Conservation (phyloP, 1,284 basidiomycete genomes). For the Apiotrichum akiyoshidainum region DNA sequence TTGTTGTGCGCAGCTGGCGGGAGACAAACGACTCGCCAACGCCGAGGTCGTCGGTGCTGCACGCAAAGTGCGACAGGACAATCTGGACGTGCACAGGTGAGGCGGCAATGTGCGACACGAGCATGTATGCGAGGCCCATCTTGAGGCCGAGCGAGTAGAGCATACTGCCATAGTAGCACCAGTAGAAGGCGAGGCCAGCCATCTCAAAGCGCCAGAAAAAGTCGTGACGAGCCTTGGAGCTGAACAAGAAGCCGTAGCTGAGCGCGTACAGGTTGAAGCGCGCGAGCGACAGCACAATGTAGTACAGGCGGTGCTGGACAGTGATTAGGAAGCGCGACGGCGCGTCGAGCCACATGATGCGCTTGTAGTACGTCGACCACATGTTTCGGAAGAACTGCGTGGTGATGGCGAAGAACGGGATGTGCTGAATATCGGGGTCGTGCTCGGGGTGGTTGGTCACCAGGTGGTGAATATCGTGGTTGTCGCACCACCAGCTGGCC, state of each 20-base stretch:
- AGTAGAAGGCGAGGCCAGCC: slow-evolving; percentile 55
- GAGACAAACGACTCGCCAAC: slow-evolving; percentile 86
- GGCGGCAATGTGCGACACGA: slow-evolving; percentile 56
- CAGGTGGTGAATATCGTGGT: slow-evolving; percentile 96
- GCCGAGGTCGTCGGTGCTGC: slow-evolving; percentile 88
- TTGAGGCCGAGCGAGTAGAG: slow-evolving; percentile 51
- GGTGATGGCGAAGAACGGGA: slow-evolving; percentile 95
- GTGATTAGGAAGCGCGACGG: slow-evolving; percentile 66
- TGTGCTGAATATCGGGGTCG: slow-evolving; percentile 81
- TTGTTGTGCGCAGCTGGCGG: slow-evolving; percentile 91
- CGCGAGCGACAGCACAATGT: slow-evolving; percentile 83
- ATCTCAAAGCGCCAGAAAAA: slow-evolving; percentile 52
- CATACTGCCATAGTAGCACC: slow-evolving; percentile 55
- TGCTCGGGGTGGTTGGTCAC: slow-evolving; percentile 97
- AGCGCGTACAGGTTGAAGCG: slow-evolving; percentile 94
- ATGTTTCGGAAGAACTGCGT: slow-evolving; percentile 78
- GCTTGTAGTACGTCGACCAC: slow-evolving; percentile 94
- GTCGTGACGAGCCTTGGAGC: slow-evolving; percentile 47
- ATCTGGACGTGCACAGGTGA: slow-evolving; percentile 65
- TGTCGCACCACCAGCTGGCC: slow-evolving; percentile 96
- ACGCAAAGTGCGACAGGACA: slow-evolving; percentile 94
- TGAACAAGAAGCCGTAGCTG: slow-evolving; percentile 73
- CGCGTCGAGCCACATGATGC: slow-evolving; percentile 74
- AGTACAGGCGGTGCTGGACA: slow-evolving; percentile 89
- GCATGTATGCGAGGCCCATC: slow-evolving; percentile 53